Percentiles rank a stretch among this genome's conserved stretches.
Conservation (phyloP, 2,329 filamentous ascomycete species). For the Cadophora sp. region DNA sequence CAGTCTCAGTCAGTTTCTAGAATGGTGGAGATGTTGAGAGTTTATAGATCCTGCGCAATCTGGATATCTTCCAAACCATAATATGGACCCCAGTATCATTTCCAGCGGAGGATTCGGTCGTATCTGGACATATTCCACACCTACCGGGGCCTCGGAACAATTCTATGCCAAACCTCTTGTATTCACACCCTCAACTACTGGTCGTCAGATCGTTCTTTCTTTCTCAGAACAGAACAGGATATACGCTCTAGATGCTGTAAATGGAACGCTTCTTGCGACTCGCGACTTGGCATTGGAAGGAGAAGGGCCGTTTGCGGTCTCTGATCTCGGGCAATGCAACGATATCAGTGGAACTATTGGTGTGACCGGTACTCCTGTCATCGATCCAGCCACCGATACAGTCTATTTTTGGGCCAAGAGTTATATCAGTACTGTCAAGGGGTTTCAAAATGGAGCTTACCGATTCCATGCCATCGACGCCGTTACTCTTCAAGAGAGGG, state of each 20-base stretch:
- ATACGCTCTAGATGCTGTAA: slow-evolving; percentile 29
- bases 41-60: slow-evolving; percentile 23
- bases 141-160: slow-evolving; percentile 21
- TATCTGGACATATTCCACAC: slow-evolving; percentile 25
- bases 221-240: slow-evolving; percentile 30
- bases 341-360: slow-evolving; percentile 28
- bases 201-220: slow-evolving; percentile 27
- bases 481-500: slow-evolving; percentile 24
- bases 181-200: slow-evolving; percentile 28
- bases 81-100: slow-evolving; percentile 30
- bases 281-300: slow-evolving; percentile 26
- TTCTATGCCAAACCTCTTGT: slow-evolving; percentile 32
- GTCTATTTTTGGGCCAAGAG: slow-evolving; percentile 41
- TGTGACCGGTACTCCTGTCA: slow-evolving; percentile 38
- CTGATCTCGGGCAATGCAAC: slow-evolving; percentile 25
- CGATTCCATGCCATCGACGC: slow-evolving; percentile 37
- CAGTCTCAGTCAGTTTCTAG: not conserved
- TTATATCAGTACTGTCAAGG: slow-evolving; percentile 29
- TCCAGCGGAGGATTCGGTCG: slow-evolving; percentile 25
- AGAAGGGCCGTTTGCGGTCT: slow-evolving; percentile 24
- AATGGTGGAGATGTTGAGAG: not conserved
- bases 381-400: slow-evolving; percentile 38
- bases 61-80: slow-evolving; percentile 31
- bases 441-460: slow-evolving; percentile 33
- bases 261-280: slow-evolving; percentile 27